Percentiles rank a stretch among this genome's conserved stretches.
Conservation (phyloP, 2,329 filamentous ascomycete genomes). For the Fusarium circinatum region DNA sequence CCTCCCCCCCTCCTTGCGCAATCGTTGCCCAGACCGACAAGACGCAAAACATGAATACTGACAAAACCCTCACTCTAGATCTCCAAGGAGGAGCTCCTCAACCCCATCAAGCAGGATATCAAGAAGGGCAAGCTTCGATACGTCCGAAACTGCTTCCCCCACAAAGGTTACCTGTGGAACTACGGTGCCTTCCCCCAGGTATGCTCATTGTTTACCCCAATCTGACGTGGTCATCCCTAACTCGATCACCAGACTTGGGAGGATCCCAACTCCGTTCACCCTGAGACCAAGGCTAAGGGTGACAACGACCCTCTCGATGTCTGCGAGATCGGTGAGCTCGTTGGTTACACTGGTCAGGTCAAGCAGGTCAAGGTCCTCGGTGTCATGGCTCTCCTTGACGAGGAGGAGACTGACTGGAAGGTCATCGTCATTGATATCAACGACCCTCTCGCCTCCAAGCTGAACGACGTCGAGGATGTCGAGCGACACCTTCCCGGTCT, state of each 20-base stretch:
- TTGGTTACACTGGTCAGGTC: conserved; percentile 94
- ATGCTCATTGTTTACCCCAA: conserved; percentile 42
- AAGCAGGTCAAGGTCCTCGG: conserved; percentile 99
- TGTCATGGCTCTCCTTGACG: conserved; percentile 98
- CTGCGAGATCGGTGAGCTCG: conserved; percentile 98
- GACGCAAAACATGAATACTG: conserved; percentile 28
- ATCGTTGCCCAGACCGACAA: conserved; percentile 13
- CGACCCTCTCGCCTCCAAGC: conserved; percentile 94
- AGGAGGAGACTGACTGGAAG: conserved; percentile 99
- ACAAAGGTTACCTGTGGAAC: conserved; percentile 99
- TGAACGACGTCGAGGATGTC: conserved; percentile 98
- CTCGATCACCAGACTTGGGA: conserved; percentile 84
- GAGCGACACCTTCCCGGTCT: conserved; percentile 98
- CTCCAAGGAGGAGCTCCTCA: conserved; percentile 97
- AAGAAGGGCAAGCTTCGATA: conserved; percentile 99
- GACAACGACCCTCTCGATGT: conserved; percentile 99
- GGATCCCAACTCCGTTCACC: conserved; percentile 94
- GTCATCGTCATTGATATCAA: conserved; percentile 99
- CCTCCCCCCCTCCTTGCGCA: conserved; percentile 22
- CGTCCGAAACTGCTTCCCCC: conserved; percentile 99
- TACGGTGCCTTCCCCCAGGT: conserved; percentile 99
- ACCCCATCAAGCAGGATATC: conserved; percentile 99
- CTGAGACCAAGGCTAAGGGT: conserved; percentile 99
- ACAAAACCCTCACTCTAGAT: conserved; percentile 69
- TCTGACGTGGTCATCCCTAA: conserved; percentile 19